Percentiles rank a stretch among this genome's conserved stretches.
Evolutionary conservation across 495 filamentous ascomycete genomes (phyloP).

Genomic region (Poronia punctata): DNA sequence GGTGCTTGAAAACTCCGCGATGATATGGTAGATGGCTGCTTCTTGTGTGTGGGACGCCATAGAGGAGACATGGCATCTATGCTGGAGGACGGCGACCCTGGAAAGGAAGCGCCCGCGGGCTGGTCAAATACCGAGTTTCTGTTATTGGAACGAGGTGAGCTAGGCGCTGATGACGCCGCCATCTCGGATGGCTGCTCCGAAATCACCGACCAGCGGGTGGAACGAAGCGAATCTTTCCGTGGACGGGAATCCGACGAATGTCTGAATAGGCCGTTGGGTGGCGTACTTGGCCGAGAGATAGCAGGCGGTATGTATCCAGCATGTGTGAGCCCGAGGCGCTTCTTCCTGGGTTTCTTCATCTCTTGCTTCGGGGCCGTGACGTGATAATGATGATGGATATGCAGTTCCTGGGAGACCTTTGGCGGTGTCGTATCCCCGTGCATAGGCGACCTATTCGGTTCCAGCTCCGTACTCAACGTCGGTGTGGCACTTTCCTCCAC

Average conservation of each 20-base stretch:
- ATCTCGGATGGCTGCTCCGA: constrained; percentile 56
- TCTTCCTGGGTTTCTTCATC: constrained; percentile 61
- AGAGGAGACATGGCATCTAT: constrained; percentile 52
- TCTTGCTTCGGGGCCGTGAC: constrained; percentile 55
- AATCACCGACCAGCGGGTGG: constrained; percentile 57
- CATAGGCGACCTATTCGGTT: constrained; percentile 38
- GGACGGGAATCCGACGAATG: constrained; percentile 53
- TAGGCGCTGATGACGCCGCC: constrained; percentile 64
- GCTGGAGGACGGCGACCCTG: constrained; percentile 68
- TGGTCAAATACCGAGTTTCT: constrained; percentile 74
- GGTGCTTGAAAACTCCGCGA: constrained; percentile 36
- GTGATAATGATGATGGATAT: constrained; percentile 92
- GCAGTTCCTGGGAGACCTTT: constrained; percentile 62
- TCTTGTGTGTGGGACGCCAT: constrained; percentile 44
- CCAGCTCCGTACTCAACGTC: constrained; percentile 65
- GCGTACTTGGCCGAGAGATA: constrained; percentile 29
- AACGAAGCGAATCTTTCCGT: constrained; percentile 53
- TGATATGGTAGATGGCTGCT: constrained; percentile 48
- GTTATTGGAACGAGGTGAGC: constrained; percentile 70
- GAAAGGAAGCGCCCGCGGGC: constrained; percentile 47
- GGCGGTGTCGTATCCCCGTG: constrained; percentile 19
- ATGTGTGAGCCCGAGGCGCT: constrained; percentile 53
- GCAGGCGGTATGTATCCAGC: constrained; percentile 53
- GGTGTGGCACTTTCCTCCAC: constrained; percentile 33
- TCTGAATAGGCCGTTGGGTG: constrained; percentile 24